Conservation (phyloP, 345 rosid species). For the Rhizophora mangle region DNA sequence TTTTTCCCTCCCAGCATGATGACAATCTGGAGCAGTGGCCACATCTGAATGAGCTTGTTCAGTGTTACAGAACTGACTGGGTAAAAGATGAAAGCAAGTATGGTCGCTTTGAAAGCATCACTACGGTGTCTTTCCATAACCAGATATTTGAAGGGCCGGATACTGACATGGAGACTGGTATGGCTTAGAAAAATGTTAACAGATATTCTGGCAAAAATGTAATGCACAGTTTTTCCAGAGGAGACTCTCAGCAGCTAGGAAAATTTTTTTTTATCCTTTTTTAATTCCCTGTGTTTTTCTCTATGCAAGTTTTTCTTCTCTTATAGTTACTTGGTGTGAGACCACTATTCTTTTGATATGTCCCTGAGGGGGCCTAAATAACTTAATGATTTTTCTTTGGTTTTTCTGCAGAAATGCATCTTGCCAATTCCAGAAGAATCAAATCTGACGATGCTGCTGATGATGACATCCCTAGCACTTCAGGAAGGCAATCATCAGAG, state of each 20-base stretch:
- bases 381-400: conserved; percentile 10
- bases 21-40: conserved; percentile 97
- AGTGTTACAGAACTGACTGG: conserved; percentile 88
- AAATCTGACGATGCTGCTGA: conserved; percentile 58
- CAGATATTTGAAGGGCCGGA: conserved; percentile 98
- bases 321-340: too few relatives aligned
- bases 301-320: too few relatives aligned
- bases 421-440: conserved; percentile 69
- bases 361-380: background rate
- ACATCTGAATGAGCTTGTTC: conserved; percentile 79
- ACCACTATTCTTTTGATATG: too few relatives aligned
- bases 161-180: conserved; percentile 94
- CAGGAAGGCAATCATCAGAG: conserved; percentile 73
- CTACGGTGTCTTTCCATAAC: conserved; percentile 62
- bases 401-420: conserved; percentile 60
- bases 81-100: conserved; percentile 88
- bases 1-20: conserved; percentile 50
- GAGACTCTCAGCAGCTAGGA: background rate
- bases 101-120: conserved; percentile 69
- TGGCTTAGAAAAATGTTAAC: background rate
- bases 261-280: too few relatives aligned
- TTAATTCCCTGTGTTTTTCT: too few relatives aligned
- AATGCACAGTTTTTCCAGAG: background rate
- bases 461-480: conserved; percentile 70
- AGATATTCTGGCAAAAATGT: background rate